Percentiles rank a stretch among this genome's conserved stretches.
Evolutionary conservation across 805 yeast species (phyloP).

Genomic region (Nakazawaea peltata): DNA sequence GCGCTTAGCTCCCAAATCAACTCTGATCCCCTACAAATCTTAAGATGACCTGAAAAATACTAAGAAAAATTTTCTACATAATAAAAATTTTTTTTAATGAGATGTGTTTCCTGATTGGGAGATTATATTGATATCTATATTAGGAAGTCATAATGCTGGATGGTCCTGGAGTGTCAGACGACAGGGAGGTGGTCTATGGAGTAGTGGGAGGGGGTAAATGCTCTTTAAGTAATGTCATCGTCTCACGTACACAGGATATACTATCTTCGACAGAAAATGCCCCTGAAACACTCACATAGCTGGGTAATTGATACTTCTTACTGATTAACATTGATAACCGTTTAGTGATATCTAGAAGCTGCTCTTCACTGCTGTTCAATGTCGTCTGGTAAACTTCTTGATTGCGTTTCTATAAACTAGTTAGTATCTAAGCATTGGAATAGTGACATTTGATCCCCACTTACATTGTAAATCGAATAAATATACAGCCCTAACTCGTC

Average conservation of each 20-base stretch:
- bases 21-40: no score
- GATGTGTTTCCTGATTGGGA: no score
- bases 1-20: no score
- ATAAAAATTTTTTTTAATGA: constrained; percentile 4
- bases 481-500: constrained; percentile 33
- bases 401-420: constrained; percentile 7
- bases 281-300: constrained; percentile 39
- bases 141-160: no score
- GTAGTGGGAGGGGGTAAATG: no score
- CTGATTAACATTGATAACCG: constrained; percentile 33
- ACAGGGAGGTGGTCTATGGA: no score
- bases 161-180: no score
- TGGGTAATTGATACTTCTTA: constrained; percentile 31
- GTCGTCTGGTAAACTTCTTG: constrained; percentile 31
- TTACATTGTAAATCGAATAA: constrained; percentile 30
- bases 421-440: constrained; percentile 5
- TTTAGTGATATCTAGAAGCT: constrained; percentile 32
- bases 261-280: constrained; percentile 26
- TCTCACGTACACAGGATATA: constrained; percentile 18
- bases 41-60: neutral
- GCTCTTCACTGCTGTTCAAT: constrained; percentile 32
- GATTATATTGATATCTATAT: no score
- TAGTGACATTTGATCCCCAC: no score
- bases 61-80: constrained; percentile 2
- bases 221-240: no score